phyloP scores from a whole-genome alignment of 176 grass and related monocot species.

The Stipa capillata region DNA sequence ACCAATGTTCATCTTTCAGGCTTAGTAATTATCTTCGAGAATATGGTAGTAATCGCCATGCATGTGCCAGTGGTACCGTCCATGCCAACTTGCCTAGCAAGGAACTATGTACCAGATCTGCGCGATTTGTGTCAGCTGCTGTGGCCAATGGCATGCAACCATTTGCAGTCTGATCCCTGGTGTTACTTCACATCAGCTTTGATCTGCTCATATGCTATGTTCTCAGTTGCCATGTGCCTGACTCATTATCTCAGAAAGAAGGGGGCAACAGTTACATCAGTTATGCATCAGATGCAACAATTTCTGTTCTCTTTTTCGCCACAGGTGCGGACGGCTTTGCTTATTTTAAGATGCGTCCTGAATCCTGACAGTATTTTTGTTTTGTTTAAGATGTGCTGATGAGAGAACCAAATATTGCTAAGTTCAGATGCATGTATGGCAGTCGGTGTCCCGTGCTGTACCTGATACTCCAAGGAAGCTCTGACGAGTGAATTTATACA shows the following conservation, averaged over 20 bases:
- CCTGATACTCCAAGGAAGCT: background rate
- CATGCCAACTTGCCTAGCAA: background rate
- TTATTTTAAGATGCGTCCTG: constrained; percentile 12
- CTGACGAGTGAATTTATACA: background rate
- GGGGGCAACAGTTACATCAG: constrained; percentile 13
- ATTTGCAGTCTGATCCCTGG: background rate
- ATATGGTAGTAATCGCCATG: constrained; percentile 4
- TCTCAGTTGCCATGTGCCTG: constrained; percentile 19
- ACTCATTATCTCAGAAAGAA: constrained; percentile 2
- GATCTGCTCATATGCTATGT: constrained; percentile 2
- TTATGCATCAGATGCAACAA: constrained; percentile 8
- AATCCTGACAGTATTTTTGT: background rate
- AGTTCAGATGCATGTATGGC: constrained; percentile 16
- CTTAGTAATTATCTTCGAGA: background rate
- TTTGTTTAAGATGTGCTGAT: constrained; percentile 15
- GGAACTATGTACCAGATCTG: background rate
- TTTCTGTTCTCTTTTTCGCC: background rate
- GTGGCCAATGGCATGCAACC: constrained; percentile 9
- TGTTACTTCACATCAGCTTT: background rate
- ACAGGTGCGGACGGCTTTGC: background rate
- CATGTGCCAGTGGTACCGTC: background rate
- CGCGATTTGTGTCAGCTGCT: constrained; percentile 15
- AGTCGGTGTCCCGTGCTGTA: background rate
- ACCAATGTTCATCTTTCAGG: background rate
- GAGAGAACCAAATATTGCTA: constrained; percentile 4